A percentile compares a stretch with the other conserved stretches of the same genome.
Evolutionary conservation across 176 grass and related monocot genomes (phyloP).

Genomic region (Avena atlantica): DNA sequence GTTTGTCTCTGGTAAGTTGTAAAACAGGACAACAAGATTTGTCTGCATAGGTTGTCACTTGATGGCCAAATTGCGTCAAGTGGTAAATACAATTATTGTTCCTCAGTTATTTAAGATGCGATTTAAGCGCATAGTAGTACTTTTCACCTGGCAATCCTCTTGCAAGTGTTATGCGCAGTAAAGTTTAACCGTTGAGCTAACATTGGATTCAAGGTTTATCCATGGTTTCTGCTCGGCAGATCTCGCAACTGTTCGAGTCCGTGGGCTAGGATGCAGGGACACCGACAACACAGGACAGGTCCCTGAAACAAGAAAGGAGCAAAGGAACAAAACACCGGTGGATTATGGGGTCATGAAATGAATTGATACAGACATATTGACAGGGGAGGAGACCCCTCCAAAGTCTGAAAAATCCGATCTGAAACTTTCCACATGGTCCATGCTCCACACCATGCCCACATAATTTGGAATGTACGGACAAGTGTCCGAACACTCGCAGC

Average conservation of each 20-base stretch:
- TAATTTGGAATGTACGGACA: constrained; percentile 17
- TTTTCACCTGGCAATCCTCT: not conserved
- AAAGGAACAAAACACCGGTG: not conserved
- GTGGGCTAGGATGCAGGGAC: not conserved
- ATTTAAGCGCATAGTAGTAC: not conserved
- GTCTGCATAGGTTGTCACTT: constrained; percentile 26
- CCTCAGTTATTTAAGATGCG: not conserved
- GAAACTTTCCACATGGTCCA: constrained; percentile 1
- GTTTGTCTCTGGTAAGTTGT: constrained; percentile 9
- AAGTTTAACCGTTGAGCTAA: not conserved
- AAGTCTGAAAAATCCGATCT: constrained; percentile 24
- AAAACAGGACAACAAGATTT: constrained; percentile 14
- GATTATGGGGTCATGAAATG: constrained; percentile 29
- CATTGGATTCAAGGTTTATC: constrained; percentile 20
- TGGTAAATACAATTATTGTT: constrained; percentile 50
- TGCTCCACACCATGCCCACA: not conserved
- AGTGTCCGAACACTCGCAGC: constrained; percentile 20
- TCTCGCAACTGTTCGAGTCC: not conserved
- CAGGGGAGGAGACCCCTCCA: not conserved
- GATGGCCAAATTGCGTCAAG: constrained; percentile 25
- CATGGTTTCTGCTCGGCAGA: not conserved
- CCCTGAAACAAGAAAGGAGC: not conserved
- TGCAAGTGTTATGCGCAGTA: not conserved
- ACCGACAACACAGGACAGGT: not conserved
- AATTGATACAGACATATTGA: constrained; percentile 38